Conservation (phyloP, 78 protist genomes). For the Tieghemostelium lacteum region DNA sequence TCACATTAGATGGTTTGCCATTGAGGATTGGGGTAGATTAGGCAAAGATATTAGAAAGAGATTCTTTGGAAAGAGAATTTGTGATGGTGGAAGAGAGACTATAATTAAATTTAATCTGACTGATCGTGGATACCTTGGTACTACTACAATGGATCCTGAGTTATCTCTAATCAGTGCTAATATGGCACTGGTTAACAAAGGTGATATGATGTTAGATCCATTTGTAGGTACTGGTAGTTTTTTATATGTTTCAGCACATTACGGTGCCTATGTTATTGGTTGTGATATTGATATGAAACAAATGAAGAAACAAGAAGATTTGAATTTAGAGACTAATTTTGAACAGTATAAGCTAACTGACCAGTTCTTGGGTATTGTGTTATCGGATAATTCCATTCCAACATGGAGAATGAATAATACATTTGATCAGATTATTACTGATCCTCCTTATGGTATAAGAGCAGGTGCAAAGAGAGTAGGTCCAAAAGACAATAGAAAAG, state of each 20-base stretch:
- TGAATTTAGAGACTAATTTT: slow-evolving; percentile 80
- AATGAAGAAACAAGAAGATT: slow-evolving; percentile 77
- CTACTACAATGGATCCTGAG: slow-evolving; percentile 90
- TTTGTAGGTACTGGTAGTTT: slow-evolving; percentile 87
- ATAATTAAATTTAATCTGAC: slow-evolving; percentile 54
- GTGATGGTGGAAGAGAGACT: slow-evolving; percentile 27
- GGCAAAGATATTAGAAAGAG: neutral
- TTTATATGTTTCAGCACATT: slow-evolving; percentile 76
- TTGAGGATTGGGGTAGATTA: slow-evolving; percentile 47
- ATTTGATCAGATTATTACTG: slow-evolving; percentile 80
- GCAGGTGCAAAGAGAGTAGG: slow-evolving; percentile 88
- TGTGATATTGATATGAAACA: slow-evolving; percentile 86
- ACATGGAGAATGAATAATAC: slow-evolving; percentile 29
- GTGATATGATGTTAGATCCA: slow-evolving; percentile 82
- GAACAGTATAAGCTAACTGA: slow-evolving; percentile 31
- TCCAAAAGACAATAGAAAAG: slow-evolving; percentile 26
- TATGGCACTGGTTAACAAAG: slow-evolving; percentile 70
- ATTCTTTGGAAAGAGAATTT: slow-evolving; percentile 11
- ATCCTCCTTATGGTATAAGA: slow-evolving; percentile 91
- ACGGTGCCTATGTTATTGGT: slow-evolving; percentile 88
- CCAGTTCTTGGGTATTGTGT: slow-evolving; percentile 30
- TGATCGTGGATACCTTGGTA: slow-evolving; percentile 83
- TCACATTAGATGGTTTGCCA: slow-evolving; percentile 17
- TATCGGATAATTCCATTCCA: slow-evolving; percentile 62
- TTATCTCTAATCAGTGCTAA: slow-evolving; percentile 84